These are phyloP conservation scores for Fusarium denticulatum DNA, from an alignment of 2,329 filamentous ascomycete genomes.

Conservation along the genomic window DNA sequence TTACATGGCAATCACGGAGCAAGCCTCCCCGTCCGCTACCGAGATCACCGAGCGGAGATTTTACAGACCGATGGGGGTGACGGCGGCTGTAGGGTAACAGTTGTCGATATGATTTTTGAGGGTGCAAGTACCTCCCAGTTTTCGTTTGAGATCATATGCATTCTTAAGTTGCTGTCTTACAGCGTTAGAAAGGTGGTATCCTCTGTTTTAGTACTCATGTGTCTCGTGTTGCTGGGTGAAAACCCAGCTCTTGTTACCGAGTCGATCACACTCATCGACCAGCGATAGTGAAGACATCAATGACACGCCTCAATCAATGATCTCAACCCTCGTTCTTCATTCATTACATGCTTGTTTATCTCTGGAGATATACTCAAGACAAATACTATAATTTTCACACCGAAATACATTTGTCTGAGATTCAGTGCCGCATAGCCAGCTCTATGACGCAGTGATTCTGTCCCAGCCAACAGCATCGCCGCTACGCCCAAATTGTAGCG, in stretches of 20 bases:
- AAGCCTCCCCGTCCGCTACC: background rate
- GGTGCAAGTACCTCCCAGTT: background rate
- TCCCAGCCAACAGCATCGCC: background rate
- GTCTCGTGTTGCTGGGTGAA: too few species aligned
- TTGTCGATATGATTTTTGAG: too few species aligned
- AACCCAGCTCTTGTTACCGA: too few species aligned
- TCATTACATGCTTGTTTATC: background rate
- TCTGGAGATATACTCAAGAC: too few species aligned
- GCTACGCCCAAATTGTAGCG: background rate
- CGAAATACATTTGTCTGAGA: background rate
- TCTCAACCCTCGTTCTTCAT: background rate
- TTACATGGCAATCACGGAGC: background rate
- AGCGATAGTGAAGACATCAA: background rate
- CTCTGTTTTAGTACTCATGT: too few species aligned
- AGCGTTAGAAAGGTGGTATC: too few species aligned
- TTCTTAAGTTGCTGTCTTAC: background rate
- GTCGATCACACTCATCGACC: background rate
- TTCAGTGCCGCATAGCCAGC: background rate
- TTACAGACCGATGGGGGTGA: background rate
- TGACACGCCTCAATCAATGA: background rate
- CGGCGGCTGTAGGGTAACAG: background rate
- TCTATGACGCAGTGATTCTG: slow-evolving; percentile 10
- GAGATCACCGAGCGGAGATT: slow-evolving; percentile 4
- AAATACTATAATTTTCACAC: background rate
- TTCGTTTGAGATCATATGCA: background rate